A percentile compares a stretch with the other conserved stretches of the same genome.
Evolutionary conservation across 2,329 filamentous ascomycete genomes (phyloP).

Genomic region (Ceratocystiopsis minuta): DNA sequence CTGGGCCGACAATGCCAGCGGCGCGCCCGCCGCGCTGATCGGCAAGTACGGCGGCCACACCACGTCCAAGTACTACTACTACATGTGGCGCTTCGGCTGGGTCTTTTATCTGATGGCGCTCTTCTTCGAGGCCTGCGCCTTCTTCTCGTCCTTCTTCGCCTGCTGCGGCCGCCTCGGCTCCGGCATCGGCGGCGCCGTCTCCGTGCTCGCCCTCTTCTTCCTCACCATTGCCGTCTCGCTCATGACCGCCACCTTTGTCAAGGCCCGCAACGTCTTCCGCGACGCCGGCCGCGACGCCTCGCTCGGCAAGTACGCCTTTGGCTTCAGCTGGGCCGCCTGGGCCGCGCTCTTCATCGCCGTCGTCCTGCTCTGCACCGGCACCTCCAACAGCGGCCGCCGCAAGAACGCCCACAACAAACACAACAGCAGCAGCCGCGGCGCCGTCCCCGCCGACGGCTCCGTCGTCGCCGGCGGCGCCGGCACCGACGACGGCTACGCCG

Average conservation of each 20-base stretch:
- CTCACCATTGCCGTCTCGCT: slow-evolving; percentile 47
- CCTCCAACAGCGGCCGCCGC: slow-evolving; percentile 16
- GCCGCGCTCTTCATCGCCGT: slow-evolving; percentile 47
- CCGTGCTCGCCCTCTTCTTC: slow-evolving; percentile 47
- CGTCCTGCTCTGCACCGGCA: slow-evolving; percentile 48
- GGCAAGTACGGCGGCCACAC: slow-evolving; percentile 36
- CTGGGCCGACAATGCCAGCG: slow-evolving; percentile 30
- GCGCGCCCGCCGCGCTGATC: slow-evolving; percentile 26
- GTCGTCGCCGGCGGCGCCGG: not conserved
- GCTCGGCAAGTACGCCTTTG: slow-evolving; percentile 53
- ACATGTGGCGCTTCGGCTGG: slow-evolving; percentile 83
- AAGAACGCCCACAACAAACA: not conserved
- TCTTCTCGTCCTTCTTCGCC: slow-evolving; percentile 50
- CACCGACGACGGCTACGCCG: not conserved
- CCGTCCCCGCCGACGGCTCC: not conserved
- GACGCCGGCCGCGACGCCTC: slow-evolving; percentile 33
- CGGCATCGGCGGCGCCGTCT: slow-evolving; percentile 42
- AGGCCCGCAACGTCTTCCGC: slow-evolving; percentile 49
- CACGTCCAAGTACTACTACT: slow-evolving; percentile 49
- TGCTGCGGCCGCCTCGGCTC: slow-evolving; percentile 54
- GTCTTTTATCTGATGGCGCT: slow-evolving; percentile 75
- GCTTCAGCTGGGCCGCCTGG: slow-evolving; percentile 59
- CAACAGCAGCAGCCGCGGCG: not conserved
- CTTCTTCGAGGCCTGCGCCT: slow-evolving; percentile 53
- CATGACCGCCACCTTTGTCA: slow-evolving; percentile 55